A percentile compares a stretch with the other conserved stretches of the same genome.
Conservation (phyloP, 2,329 filamentous ascomycete genomes). For the Ophiocordyceps australis region DNA sequence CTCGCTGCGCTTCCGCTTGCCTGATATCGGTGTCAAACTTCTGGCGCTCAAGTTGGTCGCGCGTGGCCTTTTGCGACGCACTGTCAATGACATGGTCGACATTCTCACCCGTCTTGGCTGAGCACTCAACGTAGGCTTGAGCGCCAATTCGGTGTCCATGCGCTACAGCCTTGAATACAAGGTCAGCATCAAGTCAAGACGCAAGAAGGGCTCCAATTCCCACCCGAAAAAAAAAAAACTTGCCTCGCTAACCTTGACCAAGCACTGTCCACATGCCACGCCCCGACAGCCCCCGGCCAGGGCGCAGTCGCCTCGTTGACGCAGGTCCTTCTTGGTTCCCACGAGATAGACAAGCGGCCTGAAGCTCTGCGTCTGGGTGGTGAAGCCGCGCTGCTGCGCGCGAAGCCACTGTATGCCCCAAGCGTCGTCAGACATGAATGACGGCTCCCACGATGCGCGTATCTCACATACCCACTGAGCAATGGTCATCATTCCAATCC, state of each 20-base stretch:
- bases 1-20: too few species aligned
- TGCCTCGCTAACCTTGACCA: too few species aligned
- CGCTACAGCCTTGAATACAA: slow-evolving; percentile 15
- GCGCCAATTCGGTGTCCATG: slow-evolving; percentile 13
- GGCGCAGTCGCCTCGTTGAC: slow-evolving; percentile 2
- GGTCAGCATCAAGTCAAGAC: too few species aligned
- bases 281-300: slow-evolving; percentile 5
- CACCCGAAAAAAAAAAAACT: too few species aligned
- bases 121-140: slow-evolving; percentile 14
- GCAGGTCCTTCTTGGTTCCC: slow-evolving; percentile 15
- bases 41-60: slow-evolving; percentile 4
- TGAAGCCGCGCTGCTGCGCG: background rate
- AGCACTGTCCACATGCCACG: background rate
- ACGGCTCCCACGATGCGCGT: background rate
- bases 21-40: too few species aligned
- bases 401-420: background rate
- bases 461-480: slow-evolving; percentile 14
- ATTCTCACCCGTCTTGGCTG: slow-evolving; percentile 16
- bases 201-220: too few species aligned
- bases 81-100: slow-evolving; percentile 12
- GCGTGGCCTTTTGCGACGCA: slow-evolving; percentile 7
- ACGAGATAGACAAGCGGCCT: slow-evolving; percentile 12
- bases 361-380: slow-evolving; percentile 4
- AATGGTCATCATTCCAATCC: slow-evolving; percentile 13
- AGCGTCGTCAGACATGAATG: background rate